Percentiles rank a stretch among this genome's conserved stretches.
Evolutionary conservation across 345 rosid species (phyloP).

Genomic region (Nephelium lappaceum): DNA sequence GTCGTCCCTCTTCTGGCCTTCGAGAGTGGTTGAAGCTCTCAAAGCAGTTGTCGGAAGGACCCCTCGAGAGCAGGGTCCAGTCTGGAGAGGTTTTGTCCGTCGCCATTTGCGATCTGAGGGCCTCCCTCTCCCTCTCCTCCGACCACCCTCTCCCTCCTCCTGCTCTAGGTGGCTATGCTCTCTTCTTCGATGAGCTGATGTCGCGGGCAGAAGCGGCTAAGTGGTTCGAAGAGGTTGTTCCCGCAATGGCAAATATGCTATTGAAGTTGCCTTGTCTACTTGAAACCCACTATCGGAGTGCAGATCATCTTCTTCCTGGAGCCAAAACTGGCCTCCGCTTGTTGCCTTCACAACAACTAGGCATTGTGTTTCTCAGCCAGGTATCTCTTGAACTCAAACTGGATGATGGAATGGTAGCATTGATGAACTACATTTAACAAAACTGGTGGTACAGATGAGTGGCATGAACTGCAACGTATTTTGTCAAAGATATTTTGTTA

Average conservation of each 20-base stretch:
- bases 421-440: background rate
- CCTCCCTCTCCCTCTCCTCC: slow-evolving; percentile 43
- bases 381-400: slow-evolving; percentile 33
- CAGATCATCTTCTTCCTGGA: slow-evolving; percentile 37
- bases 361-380: slow-evolving; percentile 82
- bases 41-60: slow-evolving; percentile 65
- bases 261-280: slow-evolving; percentile 63
- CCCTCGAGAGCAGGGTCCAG: slow-evolving; percentile 55
- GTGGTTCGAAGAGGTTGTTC: slow-evolving; percentile 74
- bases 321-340: slow-evolving; percentile 59
- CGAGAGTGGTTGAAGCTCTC: slow-evolving; percentile 59
- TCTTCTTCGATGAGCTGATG: slow-evolving; percentile 73
- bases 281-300: slow-evolving; percentile 63
- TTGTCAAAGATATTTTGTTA: background rate
- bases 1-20: slow-evolving; percentile 64
- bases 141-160: slow-evolving; percentile 41
- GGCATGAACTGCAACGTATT: background rate
- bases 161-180: slow-evolving; percentile 57
- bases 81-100: slow-evolving; percentile 63
- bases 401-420: background rate
- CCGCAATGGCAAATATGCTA: slow-evolving; percentile 64
- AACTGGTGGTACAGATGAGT: background rate
- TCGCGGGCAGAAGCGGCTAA: slow-evolving; percentile 47
- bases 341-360: slow-evolving; percentile 63
- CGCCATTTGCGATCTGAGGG: slow-evolving; percentile 59